Percentiles rank a stretch among this genome's conserved stretches.
Conservation (phyloP, 2,329 filamentous ascomycete species). For the Rugonectria rugulosa region DNA sequence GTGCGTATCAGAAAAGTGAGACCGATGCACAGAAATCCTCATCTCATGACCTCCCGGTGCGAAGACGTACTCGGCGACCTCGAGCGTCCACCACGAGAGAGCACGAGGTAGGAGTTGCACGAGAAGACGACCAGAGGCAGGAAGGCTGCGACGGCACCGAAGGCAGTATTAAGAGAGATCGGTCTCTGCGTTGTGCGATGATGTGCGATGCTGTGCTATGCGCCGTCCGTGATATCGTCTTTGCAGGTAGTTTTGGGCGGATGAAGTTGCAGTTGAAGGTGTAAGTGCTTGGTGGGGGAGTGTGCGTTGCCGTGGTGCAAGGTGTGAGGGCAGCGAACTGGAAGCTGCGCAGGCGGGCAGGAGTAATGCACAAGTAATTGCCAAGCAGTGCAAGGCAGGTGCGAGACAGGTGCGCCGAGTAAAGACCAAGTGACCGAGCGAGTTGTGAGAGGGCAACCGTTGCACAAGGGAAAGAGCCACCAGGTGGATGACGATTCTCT, state of each 20-base stretch:
- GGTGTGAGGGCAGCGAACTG: slow-evolving; percentile 25
- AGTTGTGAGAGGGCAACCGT: slow-evolving; percentile 27
- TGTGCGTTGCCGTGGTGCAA: slow-evolving; percentile 19
- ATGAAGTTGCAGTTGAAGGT: slow-evolving; percentile 18
- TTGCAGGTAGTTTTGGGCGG: slow-evolving; percentile 8
- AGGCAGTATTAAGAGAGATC: slow-evolving; percentile 4
- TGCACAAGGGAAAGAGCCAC: slow-evolving; percentile 31
- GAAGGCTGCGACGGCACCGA: slow-evolving; percentile 1
- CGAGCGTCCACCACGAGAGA: slow-evolving; percentile 6
- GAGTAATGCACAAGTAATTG: not conserved
- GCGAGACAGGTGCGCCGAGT: slow-evolving; percentile 31
- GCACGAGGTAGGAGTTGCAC: slow-evolving; percentile 19
- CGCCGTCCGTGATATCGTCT: slow-evolving; percentile 11
- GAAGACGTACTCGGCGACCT: slow-evolving; percentile 11
- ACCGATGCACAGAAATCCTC: not conserved
- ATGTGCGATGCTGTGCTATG: slow-evolving; percentile 13
- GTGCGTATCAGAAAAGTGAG: slow-evolving; percentile 30
- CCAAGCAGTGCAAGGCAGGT: not conserved
- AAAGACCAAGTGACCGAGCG: slow-evolving; percentile 12
- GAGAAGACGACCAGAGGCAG: not conserved
- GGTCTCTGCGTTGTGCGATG: slow-evolving; percentile 13
- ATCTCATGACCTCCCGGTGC: slow-evolving; percentile 11
- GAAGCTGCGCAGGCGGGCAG: not conserved
- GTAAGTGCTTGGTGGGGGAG: slow-evolving; percentile 23
- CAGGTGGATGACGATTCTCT: slow-evolving; percentile 19